Evolutionary conservation across 345 rosid genomes (phyloP).

Genomic region (Gossypium herbaceum): DNA sequence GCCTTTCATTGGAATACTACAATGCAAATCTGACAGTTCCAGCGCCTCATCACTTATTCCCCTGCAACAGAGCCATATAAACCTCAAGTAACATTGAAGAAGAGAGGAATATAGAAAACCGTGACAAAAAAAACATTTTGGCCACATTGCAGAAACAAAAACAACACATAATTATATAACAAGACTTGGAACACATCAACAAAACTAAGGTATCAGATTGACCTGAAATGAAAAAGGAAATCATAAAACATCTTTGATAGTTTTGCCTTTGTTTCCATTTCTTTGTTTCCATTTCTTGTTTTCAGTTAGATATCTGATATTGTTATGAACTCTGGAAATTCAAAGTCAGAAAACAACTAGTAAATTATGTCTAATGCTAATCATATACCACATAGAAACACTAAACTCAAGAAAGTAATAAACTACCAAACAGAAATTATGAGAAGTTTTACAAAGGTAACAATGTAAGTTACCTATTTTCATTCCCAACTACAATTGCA

Average conservation of each 20-base stretch:
- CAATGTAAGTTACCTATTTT: slow-evolving; percentile 45
- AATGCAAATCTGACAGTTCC: slow-evolving; percentile 67
- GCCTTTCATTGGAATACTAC: slow-evolving; percentile 95
- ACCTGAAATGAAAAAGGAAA: background rate
- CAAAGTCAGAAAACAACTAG: background rate
- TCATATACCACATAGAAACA: background rate
- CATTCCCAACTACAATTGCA: slow-evolving; percentile 95
- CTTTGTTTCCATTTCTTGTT: background rate
- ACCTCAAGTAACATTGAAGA: background rate
- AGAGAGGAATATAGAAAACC: background rate
- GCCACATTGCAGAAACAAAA: background rate
- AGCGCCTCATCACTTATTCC: slow-evolving; percentile 86
- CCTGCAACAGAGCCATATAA: slow-evolving; percentile 35
- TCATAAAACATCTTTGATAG: background rate
- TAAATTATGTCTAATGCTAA: background rate
- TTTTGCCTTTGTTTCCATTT: background rate
- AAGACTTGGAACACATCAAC: background rate
- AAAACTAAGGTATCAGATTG: background rate
- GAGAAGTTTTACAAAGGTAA: background rate
- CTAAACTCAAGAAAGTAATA: background rate
- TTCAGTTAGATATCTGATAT: background rate
- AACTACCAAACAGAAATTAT: background rate
- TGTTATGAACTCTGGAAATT: background rate
- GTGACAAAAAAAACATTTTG: background rate
- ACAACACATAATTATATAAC: background rate